A percentile compares a stretch with the other conserved stretches of the same genome.
phyloP scores from a whole-genome alignment of 192 early-diverging fungal genomes.

The Entophlyctis luteolus region DNA sequence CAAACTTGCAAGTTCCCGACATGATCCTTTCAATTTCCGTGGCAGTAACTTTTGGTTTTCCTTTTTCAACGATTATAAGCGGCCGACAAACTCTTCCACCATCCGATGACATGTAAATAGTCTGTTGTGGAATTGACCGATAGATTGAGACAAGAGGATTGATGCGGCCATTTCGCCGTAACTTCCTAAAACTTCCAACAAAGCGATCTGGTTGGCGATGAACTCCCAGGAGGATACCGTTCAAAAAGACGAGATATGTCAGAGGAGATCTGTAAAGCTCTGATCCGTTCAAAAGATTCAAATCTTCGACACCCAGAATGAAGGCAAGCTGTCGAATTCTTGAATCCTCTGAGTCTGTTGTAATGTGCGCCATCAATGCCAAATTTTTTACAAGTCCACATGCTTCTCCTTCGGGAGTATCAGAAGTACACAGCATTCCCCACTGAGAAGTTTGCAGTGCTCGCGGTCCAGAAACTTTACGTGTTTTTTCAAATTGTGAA shows the following conservation, averaged over 20 bases:
- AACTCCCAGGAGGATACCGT: constrained; percentile 89
- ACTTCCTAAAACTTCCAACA: constrained; percentile 77
- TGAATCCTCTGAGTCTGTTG: constrained; percentile 83
- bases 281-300: constrained; percentile 78
- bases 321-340: constrained; percentile 73
- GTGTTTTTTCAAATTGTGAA: constrained; percentile 96
- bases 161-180: constrained; percentile 83
- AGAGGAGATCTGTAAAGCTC: constrained; percentile 73
- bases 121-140: constrained; percentile 72
- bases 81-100: constrained; percentile 95
- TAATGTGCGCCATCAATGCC: constrained; percentile 98
- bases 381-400: constrained; percentile 97
- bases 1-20: constrained; percentile 65
- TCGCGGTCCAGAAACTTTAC: constrained; percentile 96
- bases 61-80: constrained; percentile 88
- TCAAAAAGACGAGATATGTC: constrained; percentile 86
- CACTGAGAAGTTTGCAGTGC: constrained; percentile 94
- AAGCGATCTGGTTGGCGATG: constrained; percentile 78
- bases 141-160: constrained; percentile 89
- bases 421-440: constrained; percentile 95
- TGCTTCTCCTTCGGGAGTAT: constrained; percentile 97
- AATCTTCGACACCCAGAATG: constrained; percentile 88
- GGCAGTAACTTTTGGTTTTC: constrained; percentile 47
- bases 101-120: constrained; percentile 90
- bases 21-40: constrained; percentile 46